These are phyloP conservation scores for Forsythia suspensa DNA, from an alignment of 257 asterid species.

Conservation along the genomic window DNA sequence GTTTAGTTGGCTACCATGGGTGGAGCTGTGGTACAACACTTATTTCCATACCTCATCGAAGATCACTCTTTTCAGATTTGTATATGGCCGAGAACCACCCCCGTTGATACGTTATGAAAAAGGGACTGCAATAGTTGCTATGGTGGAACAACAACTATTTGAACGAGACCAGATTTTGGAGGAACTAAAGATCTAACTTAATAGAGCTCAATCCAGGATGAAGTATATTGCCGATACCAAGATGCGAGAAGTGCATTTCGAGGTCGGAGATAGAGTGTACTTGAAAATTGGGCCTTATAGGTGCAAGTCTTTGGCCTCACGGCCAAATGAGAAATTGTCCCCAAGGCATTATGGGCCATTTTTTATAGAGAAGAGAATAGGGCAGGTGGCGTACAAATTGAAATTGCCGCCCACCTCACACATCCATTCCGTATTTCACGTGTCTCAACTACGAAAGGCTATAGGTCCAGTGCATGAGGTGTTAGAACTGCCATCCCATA, in stretches of 20 bases:
- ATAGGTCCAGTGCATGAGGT: not conserved
- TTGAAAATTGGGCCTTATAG: not conserved
- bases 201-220: not conserved
- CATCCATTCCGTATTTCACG: not conserved
- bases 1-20: not conserved
- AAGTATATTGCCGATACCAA: not conserved
- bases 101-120: not conserved
- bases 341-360: not conserved
- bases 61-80: not conserved
- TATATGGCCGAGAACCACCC: not conserved
- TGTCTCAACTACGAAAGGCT: not conserved
- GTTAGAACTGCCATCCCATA: too few species aligned
- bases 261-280: not conserved
- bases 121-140: not conserved
- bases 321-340: not conserved
- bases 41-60: not conserved
- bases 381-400: not conserved
- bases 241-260: not conserved
- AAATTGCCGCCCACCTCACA: not conserved
- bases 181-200: not conserved
- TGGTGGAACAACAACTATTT: not conserved
- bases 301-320: too few species aligned
- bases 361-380: not conserved
- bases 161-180: not conserved
- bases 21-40: constrained; percentile 1